phyloP scores from a whole-genome alignment of 2,329 filamentous ascomycete species.

The Penicillium fuscoglaucum region DNA sequence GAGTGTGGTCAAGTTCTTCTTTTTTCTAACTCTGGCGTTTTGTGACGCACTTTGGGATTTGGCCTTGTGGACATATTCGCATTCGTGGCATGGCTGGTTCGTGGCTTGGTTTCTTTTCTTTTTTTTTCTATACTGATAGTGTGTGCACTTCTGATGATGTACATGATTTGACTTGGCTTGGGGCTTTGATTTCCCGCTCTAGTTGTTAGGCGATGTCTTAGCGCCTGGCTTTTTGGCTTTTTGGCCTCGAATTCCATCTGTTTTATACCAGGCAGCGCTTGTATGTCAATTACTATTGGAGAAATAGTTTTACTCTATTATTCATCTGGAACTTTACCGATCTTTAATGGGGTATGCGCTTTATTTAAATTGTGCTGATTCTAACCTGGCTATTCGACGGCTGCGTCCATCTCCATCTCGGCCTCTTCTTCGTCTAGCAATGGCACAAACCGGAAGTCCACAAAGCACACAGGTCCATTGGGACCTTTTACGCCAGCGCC shows the following conservation, averaged over 20 bases:
- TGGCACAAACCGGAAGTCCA: constrained; percentile 51
- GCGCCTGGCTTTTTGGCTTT: background rate
- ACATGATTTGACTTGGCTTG: constrained; percentile 5
- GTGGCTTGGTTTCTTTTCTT: background rate
- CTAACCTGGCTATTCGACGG: constrained; percentile 10
- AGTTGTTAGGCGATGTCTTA: background rate
- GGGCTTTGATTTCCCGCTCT: background rate
- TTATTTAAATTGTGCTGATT: background rate
- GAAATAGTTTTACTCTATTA: background rate
- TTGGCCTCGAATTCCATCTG: background rate
- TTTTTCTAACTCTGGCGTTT: background rate
- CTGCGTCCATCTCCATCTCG: constrained; percentile 24
- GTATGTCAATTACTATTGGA: background rate
- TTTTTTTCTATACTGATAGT: background rate
- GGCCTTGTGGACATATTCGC: constrained; percentile 6
- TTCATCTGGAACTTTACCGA: background rate
- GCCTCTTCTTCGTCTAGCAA: constrained; percentile 44
- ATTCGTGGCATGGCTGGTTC: constrained; percentile 2
- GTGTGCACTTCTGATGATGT: constrained; percentile 13
- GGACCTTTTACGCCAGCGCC: constrained; percentile 23
- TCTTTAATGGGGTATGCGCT: background rate
- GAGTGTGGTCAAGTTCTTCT: background rate
- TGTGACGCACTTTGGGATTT: constrained; percentile 3
- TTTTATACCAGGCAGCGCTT: background rate
- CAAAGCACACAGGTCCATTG: constrained; percentile 43